Conservation (phyloP, 2,329 filamentous ascomycete species). For the Teratosphaeria zuluensis region DNA sequence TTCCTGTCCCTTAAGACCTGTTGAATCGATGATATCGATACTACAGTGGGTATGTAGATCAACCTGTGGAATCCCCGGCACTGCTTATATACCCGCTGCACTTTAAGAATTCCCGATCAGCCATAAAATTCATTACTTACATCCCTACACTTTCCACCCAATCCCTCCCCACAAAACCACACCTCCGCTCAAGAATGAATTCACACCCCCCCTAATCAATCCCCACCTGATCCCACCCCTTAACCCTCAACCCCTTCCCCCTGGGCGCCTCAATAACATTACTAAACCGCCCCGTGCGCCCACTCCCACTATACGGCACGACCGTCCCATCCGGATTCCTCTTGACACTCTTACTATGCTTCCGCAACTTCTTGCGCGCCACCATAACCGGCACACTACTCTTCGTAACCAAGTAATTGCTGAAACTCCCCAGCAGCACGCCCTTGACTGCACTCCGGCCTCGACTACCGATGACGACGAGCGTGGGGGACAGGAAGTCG, state of each 20-base stretch:
- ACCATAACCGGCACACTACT: slow-evolving; percentile 98
- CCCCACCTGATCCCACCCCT: slow-evolving; percentile 26
- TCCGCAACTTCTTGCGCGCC: slow-evolving; percentile 77
- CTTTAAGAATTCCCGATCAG: too few species aligned
- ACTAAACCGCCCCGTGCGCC: slow-evolving; percentile 19
- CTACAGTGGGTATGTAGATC: too few species aligned
- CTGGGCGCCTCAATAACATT: slow-evolving; percentile 26
- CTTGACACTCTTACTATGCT: slow-evolving; percentile 52
- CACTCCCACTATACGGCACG: slow-evolving; percentile 23
- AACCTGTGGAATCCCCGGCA: too few species aligned
- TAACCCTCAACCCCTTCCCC: slow-evolving; percentile 21
- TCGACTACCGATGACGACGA: slow-evolving; percentile 86
- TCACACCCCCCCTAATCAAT: slow-evolving; percentile 17
- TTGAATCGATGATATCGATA: too few species aligned
- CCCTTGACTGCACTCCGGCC: slow-evolving; percentile 89
- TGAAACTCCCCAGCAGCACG: slow-evolving; percentile 90
- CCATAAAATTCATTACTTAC: too few species aligned
- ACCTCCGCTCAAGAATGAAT: too few species aligned
- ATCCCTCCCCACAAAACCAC: too few species aligned
- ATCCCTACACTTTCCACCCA: too few species aligned
- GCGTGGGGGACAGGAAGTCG: slow-evolving; percentile 78
- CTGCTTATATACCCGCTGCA: too few species aligned
- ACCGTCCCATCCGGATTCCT: slow-evolving; percentile 22
- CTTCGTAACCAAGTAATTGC: slow-evolving; percentile 94
- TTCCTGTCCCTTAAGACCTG: too few species aligned